A percentile compares a stretch with the other conserved stretches of the same genome.
phyloP scores from a whole-genome alignment of 2,329 filamentous ascomycete genomes.

The Diaporthe sp. region DNA sequence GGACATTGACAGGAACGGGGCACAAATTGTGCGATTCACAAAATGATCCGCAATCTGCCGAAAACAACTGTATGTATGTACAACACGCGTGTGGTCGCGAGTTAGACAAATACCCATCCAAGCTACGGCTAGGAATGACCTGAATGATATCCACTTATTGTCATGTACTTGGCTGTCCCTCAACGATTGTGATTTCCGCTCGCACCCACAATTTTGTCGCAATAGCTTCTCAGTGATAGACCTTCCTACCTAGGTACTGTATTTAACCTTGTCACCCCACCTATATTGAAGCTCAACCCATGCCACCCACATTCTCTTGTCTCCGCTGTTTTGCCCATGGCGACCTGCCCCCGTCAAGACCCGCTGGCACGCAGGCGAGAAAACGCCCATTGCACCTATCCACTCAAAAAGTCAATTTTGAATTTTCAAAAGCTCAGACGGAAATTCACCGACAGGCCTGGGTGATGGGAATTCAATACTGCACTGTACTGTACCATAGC shows the following conservation, averaged over 20 bases:
- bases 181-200: conserved; percentile 2
- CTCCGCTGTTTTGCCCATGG: conserved; percentile 1
- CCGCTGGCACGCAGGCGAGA: neutral
- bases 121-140: conserved; percentile 25
- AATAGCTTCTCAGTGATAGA: neutral
- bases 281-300: conserved; percentile 20
- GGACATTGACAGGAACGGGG: neutral
- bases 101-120: conserved; percentile 34
- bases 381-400: neutral
- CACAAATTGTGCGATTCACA: conserved; percentile 20
- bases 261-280: neutral
- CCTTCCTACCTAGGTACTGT: neutral
- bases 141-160: conserved; percentile 31
- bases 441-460: neutral
- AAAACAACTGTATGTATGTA: conserved; percentile 10
- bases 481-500: neutral
- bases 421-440: conserved; percentile 1
- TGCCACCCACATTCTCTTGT: neutral
- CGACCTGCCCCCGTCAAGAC: neutral
- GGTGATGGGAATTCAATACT: neutral
- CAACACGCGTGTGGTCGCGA: conserved; percentile 24
- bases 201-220: neutral
- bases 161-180: neutral
- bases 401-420: neutral
- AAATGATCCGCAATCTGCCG: conserved; percentile 11